Evolutionary conservation across 176 grass and related monocot species (phyloP), one percentile per base, ranked within the genome.

Genomic region (Microstegium vimineum): DNA sequence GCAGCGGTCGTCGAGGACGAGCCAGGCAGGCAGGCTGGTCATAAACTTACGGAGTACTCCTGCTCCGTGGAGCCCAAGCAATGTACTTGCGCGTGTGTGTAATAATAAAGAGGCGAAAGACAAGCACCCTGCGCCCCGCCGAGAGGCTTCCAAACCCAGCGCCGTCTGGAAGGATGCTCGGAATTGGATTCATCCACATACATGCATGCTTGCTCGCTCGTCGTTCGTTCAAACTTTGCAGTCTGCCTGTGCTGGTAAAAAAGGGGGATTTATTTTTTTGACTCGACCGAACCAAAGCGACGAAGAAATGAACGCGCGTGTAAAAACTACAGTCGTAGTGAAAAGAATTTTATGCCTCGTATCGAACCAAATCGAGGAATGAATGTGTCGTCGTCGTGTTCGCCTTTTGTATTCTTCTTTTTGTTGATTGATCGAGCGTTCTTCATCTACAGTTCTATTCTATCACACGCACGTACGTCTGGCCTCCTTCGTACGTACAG

Each of bases 41-140:
- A 22, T 36, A 79, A 73, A 61, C 79, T 59, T 73, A 54, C n/a
- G n/a, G n/a, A n/a, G n/a, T n/a, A n/a, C n/a, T n/a, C n/a, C n/a
- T n/a, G n/a, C n/a, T n/a, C n/a, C n/a, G n/a, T n/a, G n/a, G 43
- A 83, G 22, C 80, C 22, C 74, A 78, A 79, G 67, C 27, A 22
- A 68, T 26, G 9, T 37, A 12, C 77, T 52, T 67, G 18, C 13
- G 22, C 62, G 30, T 35, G 62, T n/a, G n/a, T n/a, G n/a, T n/a
- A n/a, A n/a, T n/a, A n/a, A n/a, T 25, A 59, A 70, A 81, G 5
- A n/a, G 36, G 36, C n/a, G 2, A 43, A 71, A 45, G 35, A 51
- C 33, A 26, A 23, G 40, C 46, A 36, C 28, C 69, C 68, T 64
- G 42, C 35, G 35, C 69, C 40, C 27, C n/a, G 27, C 54, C 4